Evolutionary conservation across 192 early-diverging fungal species (phyloP), one percentile per base, ranked within the genome.

Genomic region (Umbelopsis sp.): DNA sequence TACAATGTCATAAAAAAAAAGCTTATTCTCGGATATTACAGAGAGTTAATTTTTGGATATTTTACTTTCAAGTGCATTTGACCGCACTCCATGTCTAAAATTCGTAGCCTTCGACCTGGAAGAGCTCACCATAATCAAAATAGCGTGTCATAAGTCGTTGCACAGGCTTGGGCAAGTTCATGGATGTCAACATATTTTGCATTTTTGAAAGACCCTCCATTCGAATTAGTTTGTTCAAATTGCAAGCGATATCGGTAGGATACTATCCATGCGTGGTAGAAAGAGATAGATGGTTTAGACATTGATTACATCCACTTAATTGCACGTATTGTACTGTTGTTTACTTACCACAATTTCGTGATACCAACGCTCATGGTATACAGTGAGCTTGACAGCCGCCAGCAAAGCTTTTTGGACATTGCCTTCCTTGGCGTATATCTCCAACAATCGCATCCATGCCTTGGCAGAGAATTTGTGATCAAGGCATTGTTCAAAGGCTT

Each of bases 381-480:
- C 89, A 12, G 94, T 88, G 66, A 98, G 82, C 82, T 92, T 93
- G 47, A 92, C 94, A 25, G 91, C 89, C 4, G 90, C 91, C 53
- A 88, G 82, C 71, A 98, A 83, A 17, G 95, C 92, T 68, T 87
- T 86, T 68, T 91, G 86, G 36, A 96, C 83, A 70, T 97, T 87
- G 17, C 91, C 91, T 69, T 97, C 94, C 4, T 89, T 86, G 0
- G 92, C 84, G 70, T 94, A 91, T 38, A 85, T 89, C 49, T 94
- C 92, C 69, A 98, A 81, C 38, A 99, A 79, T 62, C 86, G 88
- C 70, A 94, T 86, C 87, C 91, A 92, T n/a, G 98, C 89, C 74
- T 94, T 95, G 34, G 92, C 89, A 9, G 95, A 97, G 76, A 97
- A 95, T 77, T 94, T 94, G 73, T 96, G 93, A 25, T 93, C 91